These are phyloP conservation scores for Anthostomella pinea DNA, from an alignment of 2,329 filamentous ascomycete genomes.

Conservation along the genomic window DNA sequence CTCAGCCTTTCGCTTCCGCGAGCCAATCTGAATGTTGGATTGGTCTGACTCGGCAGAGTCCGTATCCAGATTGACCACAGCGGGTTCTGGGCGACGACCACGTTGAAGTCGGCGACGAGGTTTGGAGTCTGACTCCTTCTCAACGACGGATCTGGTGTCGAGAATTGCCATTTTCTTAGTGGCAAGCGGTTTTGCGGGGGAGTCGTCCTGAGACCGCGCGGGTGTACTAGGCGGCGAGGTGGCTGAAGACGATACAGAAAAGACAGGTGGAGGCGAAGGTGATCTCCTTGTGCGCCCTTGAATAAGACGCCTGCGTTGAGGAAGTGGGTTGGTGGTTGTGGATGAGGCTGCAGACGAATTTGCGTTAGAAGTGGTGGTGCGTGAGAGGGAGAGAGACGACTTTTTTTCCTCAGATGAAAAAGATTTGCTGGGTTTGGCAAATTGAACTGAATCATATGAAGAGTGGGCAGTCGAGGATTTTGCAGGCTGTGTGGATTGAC, in stretches of 20 bases:
- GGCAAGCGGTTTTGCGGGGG: slow-evolving; percentile 6
- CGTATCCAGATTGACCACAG: slow-evolving; percentile 15
- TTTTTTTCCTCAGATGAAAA: no score
- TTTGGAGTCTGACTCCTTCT: slow-evolving; percentile 5
- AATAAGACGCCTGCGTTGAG: slow-evolving; percentile 28
- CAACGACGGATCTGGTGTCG: neutral
- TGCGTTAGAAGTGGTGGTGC: slow-evolving; percentile 9
- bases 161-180: neutral
- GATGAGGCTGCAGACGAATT: slow-evolving; percentile 13
- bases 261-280: slow-evolving; percentile 26
- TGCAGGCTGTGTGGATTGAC: neutral
- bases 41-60: slow-evolving; percentile 13
- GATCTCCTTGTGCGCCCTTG: slow-evolving; percentile 28
- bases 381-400: no score
- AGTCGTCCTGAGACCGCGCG: slow-evolving; percentile 16
- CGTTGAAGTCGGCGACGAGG: slow-evolving; percentile 25
- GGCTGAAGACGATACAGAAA: slow-evolving; percentile 31
- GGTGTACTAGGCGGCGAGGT: slow-evolving; percentile 31
- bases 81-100: slow-evolving; percentile 19
- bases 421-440: no score
- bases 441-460: slow-evolving; percentile 2
- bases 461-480: slow-evolving; percentile 2
- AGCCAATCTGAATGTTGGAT: slow-evolving; percentile 1
- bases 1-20: slow-evolving; percentile 26
- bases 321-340: slow-evolving; percentile 11